These are phyloP conservation scores for Ophiostoma sp. DNA, from an alignment of 2,329 filamentous ascomycete genomes.

Conservation along the genomic window DNA sequence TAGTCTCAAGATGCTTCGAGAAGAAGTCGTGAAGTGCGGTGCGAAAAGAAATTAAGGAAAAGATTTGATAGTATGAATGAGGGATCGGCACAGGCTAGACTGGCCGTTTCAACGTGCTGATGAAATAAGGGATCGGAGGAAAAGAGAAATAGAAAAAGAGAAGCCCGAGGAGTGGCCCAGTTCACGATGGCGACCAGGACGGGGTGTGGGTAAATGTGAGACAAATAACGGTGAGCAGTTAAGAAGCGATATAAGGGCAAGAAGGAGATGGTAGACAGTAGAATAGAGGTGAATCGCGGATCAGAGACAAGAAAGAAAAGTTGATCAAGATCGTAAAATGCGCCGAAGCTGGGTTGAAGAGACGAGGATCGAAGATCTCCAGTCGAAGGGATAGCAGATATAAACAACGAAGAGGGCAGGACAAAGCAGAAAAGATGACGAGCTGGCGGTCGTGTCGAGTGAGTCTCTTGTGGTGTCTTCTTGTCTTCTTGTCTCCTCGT, in stretches of 20 bases:
- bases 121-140: constrained; percentile 7
- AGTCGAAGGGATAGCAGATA: no score
- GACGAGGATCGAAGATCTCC: no score
- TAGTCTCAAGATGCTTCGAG: not conserved
- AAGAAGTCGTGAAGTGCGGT: not conserved
- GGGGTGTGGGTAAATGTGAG: not conserved
- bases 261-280: not conserved
- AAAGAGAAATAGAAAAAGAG: not conserved
- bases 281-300: not conserved
- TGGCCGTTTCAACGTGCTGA: constrained; percentile 11
- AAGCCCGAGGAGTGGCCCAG: not conserved
- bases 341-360: not conserved
- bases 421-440: no score
- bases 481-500: not conserved
- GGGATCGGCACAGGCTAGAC: constrained; percentile 2
- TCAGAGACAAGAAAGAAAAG: not conserved
- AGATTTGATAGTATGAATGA: constrained; percentile 1
- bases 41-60: not conserved
- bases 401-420: no score
- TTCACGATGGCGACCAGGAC: not conserved
- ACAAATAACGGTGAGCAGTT: not conserved
- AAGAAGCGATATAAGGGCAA: not conserved
- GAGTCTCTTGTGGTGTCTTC: not conserved
- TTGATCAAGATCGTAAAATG: not conserved
- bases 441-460: no score